Evolutionary conservation across 1,284 basidiomycete genomes (phyloP).

Genomic region (Fomitopsis betulina): DNA sequence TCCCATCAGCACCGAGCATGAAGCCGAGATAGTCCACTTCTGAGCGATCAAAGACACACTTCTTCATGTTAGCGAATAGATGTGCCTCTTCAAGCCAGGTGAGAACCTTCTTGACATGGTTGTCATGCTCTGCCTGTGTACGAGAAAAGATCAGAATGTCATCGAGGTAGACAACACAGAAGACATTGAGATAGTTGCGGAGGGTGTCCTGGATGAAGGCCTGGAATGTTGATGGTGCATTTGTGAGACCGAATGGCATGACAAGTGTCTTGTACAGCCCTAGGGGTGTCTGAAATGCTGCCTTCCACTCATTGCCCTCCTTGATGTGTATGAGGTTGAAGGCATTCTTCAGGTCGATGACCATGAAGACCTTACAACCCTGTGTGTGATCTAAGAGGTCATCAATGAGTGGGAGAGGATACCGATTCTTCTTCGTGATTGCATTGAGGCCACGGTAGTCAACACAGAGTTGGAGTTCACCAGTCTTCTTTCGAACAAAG

Average conservation of each 20-base stretch:
- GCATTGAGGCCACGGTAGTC: slow-evolving; percentile 41
- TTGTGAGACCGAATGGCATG: slow-evolving; percentile 9
- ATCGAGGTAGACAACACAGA: slow-evolving; percentile 22
- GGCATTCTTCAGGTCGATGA: not conserved
- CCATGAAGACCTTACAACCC: not conserved
- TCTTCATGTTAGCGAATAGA: slow-evolving; percentile 25
- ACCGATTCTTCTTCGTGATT: slow-evolving; percentile 9
- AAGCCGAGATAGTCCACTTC: slow-evolving; percentile 38
- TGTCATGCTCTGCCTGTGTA: slow-evolving; percentile 18
- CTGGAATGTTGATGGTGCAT: slow-evolving; percentile 10
- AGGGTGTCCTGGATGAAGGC: slow-evolving; percentile 8
- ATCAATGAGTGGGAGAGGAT: slow-evolving; percentile 3
- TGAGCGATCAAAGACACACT: slow-evolving; percentile 32
- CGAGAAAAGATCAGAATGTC: slow-evolving; percentile 23
- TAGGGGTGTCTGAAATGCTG: slow-evolving; percentile 5
- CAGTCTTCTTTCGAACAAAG: slow-evolving; percentile 42
- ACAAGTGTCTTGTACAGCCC: slow-evolving; percentile 9
- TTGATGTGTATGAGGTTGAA: not conserved
- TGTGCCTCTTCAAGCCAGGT: not conserved
- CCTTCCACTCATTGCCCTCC: not conserved
- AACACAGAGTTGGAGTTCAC: slow-evolving; percentile 31
- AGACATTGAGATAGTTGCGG: slow-evolving; percentile 2
- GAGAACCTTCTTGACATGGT: slow-evolving; percentile 16
- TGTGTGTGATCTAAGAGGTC: slow-evolving; percentile 5
- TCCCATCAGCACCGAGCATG: slow-evolving; percentile 25